Evolutionary conservation across 2,329 filamentous ascomycete genomes (phyloP).

Genomic region (Helotiales sp.): DNA sequence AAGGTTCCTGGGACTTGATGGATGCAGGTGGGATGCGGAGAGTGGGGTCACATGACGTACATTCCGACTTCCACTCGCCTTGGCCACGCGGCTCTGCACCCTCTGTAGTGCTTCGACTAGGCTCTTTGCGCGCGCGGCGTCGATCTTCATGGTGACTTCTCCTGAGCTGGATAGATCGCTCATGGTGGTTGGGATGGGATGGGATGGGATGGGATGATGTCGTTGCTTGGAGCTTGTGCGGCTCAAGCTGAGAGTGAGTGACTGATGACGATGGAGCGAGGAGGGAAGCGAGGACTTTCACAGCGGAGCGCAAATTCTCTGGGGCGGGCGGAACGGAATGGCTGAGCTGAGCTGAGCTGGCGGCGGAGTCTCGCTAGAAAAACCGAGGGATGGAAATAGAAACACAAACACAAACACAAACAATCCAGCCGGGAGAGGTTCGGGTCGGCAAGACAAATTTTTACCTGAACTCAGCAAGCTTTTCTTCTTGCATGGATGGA

Average conservation of each 20-base stretch:
- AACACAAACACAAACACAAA: too few relatives aligned
- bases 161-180: constrained; percentile 5
- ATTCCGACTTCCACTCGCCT: constrained; percentile 57
- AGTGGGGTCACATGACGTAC: constrained; percentile 50
- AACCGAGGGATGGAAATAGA: neutral
- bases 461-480: neutral
- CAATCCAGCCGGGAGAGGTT: neutral
- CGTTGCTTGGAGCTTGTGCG: neutral
- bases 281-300: neutral
- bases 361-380: neutral
- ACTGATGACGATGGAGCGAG: neutral
- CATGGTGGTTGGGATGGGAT: neutral
- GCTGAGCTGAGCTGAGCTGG: neutral
- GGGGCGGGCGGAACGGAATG: neutral
- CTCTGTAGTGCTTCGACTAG: constrained; percentile 66
- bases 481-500: neutral
- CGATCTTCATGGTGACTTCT: constrained; percentile 58
- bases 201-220: neutral
- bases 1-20: too few relatives aligned
- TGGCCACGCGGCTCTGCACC: constrained; percentile 62
- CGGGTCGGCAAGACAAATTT: constrained; percentile 1
- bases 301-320: neutral
- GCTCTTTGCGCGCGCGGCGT: constrained; percentile 63
- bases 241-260: neutral
- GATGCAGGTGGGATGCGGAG: neutral